phyloP scores from a whole-genome alignment of 1,284 basidiomycete species.

The Austroboletus niveus region DNA sequence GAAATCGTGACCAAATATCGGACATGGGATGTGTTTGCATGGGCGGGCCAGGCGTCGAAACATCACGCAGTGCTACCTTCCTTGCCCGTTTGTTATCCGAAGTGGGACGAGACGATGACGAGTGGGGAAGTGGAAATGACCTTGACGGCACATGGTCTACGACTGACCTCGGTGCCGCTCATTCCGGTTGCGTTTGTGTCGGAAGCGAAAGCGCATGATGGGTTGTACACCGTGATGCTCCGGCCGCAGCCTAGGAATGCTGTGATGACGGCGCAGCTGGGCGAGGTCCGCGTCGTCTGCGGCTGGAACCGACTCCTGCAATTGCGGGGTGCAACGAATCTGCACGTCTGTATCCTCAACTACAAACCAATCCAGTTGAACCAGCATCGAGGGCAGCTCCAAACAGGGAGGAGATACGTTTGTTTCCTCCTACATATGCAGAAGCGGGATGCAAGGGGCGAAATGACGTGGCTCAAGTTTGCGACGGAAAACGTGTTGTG shows the following conservation, averaged over 20 bases:
- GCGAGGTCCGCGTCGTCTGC: too few relatives aligned
- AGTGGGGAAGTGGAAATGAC: conserved; percentile 7
- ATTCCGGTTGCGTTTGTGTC: conserved; percentile 17
- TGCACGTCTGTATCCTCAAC: too few relatives aligned
- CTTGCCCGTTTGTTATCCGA: conserved; percentile 21
- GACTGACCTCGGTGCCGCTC: conserved; percentile 21
- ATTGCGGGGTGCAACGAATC: too few relatives aligned
- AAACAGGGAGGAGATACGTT: conserved; percentile 17
- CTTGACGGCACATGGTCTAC: conserved; percentile 13
- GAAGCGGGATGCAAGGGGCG: not conserved
- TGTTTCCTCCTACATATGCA: conserved; percentile 22
- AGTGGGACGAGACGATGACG: conserved; percentile 14
- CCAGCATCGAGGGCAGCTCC: conserved; percentile 8
- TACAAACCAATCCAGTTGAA: too few relatives aligned
- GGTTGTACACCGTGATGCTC: not conserved
- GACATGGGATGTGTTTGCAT: conserved; percentile 23
- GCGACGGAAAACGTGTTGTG: conserved; percentile 22
- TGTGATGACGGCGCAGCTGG: too few relatives aligned
- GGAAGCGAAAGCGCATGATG: not conserved
- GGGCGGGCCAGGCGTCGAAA: conserved; percentile 21
- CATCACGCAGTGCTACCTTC: conserved; percentile 13
- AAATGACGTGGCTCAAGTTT: conserved; percentile 24
- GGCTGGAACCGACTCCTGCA: too few relatives aligned
- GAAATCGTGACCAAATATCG: conserved; percentile 8
- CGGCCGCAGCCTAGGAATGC: too few relatives aligned